phyloP scores from a whole-genome alignment of 495 filamentous ascomycete species.

The Tuber magnatum region DNA sequence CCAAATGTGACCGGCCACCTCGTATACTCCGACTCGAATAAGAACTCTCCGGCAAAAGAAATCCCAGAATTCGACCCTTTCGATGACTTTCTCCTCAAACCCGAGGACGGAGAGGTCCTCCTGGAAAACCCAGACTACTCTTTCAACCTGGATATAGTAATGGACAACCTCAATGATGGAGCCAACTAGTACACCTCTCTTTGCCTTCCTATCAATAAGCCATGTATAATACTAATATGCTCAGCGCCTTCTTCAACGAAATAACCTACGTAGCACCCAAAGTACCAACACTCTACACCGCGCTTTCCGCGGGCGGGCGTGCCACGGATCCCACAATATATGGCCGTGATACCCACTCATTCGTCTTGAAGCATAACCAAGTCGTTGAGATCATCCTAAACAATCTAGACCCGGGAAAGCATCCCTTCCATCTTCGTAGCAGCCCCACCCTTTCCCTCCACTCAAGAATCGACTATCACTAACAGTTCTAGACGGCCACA shows the following conservation, averaged over 20 bases:
- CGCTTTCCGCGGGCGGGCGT: conserved; percentile 55
- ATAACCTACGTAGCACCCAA: conserved; percentile 66
- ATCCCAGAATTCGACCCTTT: conserved; percentile 58
- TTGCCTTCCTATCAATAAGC: neutral
- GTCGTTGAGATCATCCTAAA: conserved; percentile 74
- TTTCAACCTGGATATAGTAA: conserved; percentile 58
- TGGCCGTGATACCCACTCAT: conserved; percentile 62
- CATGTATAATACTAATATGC: conserved; percentile 8
- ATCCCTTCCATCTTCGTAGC: conserved; percentile 72
- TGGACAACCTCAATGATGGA: conserved; percentile 66
- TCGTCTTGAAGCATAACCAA: conserved; percentile 59
- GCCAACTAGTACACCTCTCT: conserved; percentile 57
- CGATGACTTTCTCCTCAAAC: conserved; percentile 66
- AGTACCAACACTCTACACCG: conserved; percentile 75
- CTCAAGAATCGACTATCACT: conserved; percentile 25
- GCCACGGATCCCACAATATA: conserved; percentile 63
- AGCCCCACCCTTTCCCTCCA: neutral
- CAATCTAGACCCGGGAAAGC: conserved; percentile 64
- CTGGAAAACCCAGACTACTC: conserved; percentile 54
- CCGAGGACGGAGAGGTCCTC: conserved; percentile 55
- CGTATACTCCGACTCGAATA: conserved; percentile 57
- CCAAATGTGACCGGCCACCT: conserved; percentile 76
- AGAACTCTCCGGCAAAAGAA: conserved; percentile 51
- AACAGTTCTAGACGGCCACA: conserved; percentile 58
- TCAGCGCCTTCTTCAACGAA: conserved; percentile 71